These are phyloP conservation scores for Alternaria metachromatica DNA, from an alignment of 2,329 filamentous ascomycete species.

Conservation along the genomic window DNA sequence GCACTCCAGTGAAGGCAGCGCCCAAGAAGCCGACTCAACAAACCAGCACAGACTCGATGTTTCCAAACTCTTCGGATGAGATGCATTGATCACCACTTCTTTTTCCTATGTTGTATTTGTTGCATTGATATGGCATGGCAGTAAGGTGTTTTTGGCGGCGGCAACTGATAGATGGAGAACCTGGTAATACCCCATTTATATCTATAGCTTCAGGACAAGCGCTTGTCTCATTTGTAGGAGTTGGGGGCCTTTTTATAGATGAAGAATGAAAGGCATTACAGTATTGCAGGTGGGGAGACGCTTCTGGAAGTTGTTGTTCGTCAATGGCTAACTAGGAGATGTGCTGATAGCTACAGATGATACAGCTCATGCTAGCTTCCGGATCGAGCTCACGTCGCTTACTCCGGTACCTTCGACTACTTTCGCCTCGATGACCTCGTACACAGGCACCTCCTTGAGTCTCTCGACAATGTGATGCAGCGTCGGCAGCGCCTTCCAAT, in stretches of 20 bases:
- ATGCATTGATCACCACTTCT: background rate
- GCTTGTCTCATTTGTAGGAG: conserved; percentile 10
- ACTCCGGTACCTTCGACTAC: conserved; percentile 63
- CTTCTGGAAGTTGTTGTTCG: background rate
- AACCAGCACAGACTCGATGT: conserved; percentile 12
- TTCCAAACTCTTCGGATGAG: conserved; percentile 10
- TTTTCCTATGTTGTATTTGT: conserved; percentile 6
- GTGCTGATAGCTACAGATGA: background rate
- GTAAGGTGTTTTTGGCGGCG: conserved; percentile 3
- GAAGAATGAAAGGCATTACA: conserved; percentile 6
- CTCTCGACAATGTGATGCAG: conserved; percentile 64
- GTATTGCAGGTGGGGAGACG: background rate
- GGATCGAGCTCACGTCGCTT: conserved; percentile 53
- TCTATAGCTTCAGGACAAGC: conserved; percentile 9
- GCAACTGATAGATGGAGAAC: conserved; percentile 9
- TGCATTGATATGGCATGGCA: conserved; percentile 14
- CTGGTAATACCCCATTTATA: conserved; percentile 25
- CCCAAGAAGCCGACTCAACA: background rate
- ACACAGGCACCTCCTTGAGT: conserved; percentile 64
- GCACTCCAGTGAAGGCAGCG: background rate
- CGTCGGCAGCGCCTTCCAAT: conserved; percentile 65
- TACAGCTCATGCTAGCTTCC: conserved; percentile 1
- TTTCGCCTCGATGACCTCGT: conserved; percentile 62
- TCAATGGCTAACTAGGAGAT: background rate
- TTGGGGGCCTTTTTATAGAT: conserved; percentile 1